Evolutionary conservation across 2,329 filamentous ascomycete genomes (phyloP), one percentile per base, ranked within the genome.

Genomic region (Alternaria infectoria): DNA sequence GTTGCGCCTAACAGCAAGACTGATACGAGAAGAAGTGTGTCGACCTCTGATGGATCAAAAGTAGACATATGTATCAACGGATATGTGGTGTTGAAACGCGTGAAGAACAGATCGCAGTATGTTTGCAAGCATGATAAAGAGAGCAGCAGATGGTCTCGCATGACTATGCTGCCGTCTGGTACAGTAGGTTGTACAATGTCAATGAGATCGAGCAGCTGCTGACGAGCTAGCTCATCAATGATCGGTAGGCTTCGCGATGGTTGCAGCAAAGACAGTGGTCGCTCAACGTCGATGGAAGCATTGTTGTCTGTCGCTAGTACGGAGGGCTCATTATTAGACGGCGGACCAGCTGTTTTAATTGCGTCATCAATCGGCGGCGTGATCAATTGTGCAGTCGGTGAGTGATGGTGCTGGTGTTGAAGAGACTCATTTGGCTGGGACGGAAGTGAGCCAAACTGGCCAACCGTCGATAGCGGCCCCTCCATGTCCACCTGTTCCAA

Each of bases 1-100:
- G 88, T 89, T 0, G 88, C 88, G 0, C 88, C 88, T n/a, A 90
- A 82, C 3, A 88, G 79, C 3, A 90, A 66, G 0, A 89, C 81
- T 0, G 87, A 84, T 0, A 85, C 77, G 0, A 90, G 78, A 0
- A 89, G 79, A 1, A 89, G 75, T 0, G 86, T 81, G 25, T 89
- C 85, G 0, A 83, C 79, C 4, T 79, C 73, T 8, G 77, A 80
- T 1, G 86, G 82, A 46, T 86, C 80, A 69, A 89, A 90, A 0
- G 87, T 89, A 2, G 86, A 79, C 65, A 85, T 80, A 62, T 90
- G 87, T 9, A 90, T 83, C 2, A 89, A 78, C 0, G 88, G 88
- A 66, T 90, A 90, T 1, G 84, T 81, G 0, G 83, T 83, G 71
- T 90, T 90, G 77, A 90, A 89, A 3, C 84, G 82, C 1, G 82